These are phyloP conservation scores for Cyberlindnera subsufficiens DNA, from an alignment of 805 yeast genomes.

Conservation along the genomic window DNA sequence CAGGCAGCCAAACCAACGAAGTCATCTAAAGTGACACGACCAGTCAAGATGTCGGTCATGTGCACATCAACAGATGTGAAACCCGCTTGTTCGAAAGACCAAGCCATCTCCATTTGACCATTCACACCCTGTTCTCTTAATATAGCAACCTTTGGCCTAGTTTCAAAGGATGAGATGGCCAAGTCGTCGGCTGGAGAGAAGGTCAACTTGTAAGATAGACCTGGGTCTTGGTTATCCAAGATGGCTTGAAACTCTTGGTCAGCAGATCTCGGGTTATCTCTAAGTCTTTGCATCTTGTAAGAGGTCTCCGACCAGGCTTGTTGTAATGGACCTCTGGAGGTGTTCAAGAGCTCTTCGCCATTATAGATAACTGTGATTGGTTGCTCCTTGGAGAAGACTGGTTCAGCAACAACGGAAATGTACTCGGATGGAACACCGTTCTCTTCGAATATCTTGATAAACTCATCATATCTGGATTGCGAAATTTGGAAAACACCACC, in stretches of 20 bases:
- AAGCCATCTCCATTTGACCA: conserved; percentile 98
- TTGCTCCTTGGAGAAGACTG: conserved; percentile 52
- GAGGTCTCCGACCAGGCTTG: conserved; percentile 85
- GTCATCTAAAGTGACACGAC: conserved; percentile 63
- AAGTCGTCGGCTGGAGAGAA: conserved; percentile 53
- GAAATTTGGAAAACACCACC: conserved; percentile 93
- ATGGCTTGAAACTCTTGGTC: conserved; percentile 77
- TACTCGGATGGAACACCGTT: conserved; percentile 52
- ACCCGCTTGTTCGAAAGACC: conserved; percentile 93
- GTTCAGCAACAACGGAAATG: conserved; percentile 65
- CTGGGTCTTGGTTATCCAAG: conserved; percentile 81
- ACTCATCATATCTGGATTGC: conserved; percentile 44
- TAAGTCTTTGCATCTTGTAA: conserved; percentile 78
- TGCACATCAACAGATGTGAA: conserved; percentile 93
- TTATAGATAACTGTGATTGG: conserved; percentile 41
- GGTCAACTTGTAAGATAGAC: conserved; percentile 75
- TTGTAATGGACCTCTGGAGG: conserved; percentile 68
- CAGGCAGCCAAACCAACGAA: conserved; percentile 96
- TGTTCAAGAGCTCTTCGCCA: conserved; percentile 39
- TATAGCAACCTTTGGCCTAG: conserved; percentile 87
- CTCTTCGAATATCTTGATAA: conserved; percentile 47
- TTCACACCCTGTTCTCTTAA: conserved; percentile 98
- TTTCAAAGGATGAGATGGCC: conserved; percentile 28
- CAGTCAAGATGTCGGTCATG: conserved; percentile 85
- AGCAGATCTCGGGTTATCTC: conserved; percentile 92